Percentiles rank a stretch among this genome's conserved stretches.
Conservation (phyloP, 2,329 filamentous ascomycete genomes). For the Elsinoe necatrix region DNA sequence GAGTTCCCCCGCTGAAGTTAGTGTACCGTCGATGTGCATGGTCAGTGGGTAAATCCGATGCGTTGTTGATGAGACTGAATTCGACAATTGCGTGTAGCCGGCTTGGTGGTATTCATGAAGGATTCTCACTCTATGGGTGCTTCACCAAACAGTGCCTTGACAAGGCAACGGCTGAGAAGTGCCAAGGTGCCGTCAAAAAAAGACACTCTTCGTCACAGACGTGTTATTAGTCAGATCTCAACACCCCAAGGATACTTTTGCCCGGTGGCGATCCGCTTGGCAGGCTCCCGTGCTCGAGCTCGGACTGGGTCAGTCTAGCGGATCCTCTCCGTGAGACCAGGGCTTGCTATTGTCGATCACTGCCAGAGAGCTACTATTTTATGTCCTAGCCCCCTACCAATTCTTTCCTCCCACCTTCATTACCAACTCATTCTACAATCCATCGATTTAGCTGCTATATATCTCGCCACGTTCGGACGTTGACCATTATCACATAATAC, state of each 20-base stretch:
- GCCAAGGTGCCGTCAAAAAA: neutral
- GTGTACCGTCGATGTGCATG: neutral
- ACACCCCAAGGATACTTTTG: neutral
- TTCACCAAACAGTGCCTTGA: neutral
- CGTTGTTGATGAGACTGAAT: neutral
- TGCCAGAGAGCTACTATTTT: neutral
- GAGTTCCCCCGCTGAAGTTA: neutral
- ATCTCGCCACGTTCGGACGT: neutral
- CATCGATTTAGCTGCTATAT: neutral
- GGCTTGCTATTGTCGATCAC: neutral
- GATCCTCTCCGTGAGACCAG: neutral
- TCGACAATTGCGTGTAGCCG: neutral
- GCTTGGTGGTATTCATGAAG: neutral
- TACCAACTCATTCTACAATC: neutral
- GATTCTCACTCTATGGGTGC: neutral
- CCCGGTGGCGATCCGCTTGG: neutral
- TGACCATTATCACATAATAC: conserved; percentile 4
- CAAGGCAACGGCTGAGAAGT: neutral
- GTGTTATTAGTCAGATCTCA: conserved; percentile 6
- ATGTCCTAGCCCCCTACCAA: neutral
- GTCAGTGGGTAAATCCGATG: neutral
- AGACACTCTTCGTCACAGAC: neutral
- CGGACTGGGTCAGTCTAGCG: neutral
- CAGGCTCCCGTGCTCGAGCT: neutral
- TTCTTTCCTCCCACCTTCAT: neutral